phyloP scores from a whole-genome alignment of 768 basidiomycete genomes.

The Phylloporus sp. region DNA sequence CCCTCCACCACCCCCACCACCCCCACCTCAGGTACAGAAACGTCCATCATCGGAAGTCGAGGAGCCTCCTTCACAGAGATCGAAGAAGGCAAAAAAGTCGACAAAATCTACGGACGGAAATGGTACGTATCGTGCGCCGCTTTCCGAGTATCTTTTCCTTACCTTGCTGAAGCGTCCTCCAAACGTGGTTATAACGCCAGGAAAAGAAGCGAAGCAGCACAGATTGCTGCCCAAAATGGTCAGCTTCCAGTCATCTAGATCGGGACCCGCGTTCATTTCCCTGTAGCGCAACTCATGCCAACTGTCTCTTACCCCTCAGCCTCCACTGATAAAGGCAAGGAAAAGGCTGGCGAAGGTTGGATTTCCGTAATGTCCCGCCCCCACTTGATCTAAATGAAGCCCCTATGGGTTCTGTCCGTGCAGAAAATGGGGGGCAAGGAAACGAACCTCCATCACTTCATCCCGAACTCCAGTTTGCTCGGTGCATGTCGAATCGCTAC shows the following conservation, averaged over 20 bases:
- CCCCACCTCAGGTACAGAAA: conserved; percentile 31
- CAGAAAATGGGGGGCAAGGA: conserved; percentile 28
- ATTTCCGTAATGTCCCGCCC: conserved; percentile 1
- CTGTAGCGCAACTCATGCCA: conserved; percentile 42
- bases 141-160: conserved; percentile 7
- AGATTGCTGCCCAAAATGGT: conserved; percentile 64
- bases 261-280: conserved; percentile 12
- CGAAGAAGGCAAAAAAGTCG: conserved; percentile 44
- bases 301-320: conserved; percentile 39
- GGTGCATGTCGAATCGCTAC: conserved; percentile 83
- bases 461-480: conserved; percentile 70
- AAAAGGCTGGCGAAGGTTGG: conserved; percentile 39
- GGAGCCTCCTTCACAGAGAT: conserved; percentile 38
- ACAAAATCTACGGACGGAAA: conserved; percentile 33
- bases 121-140: conserved; percentile 20
- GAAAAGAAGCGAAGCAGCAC: conserved; percentile 67
- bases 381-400: conserved; percentile 9
- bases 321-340: conserved; percentile 41
- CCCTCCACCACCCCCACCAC: conserved; percentile 25
- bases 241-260: conserved; percentile 13
- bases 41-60: conserved; percentile 37
- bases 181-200: conserved; percentile 68
- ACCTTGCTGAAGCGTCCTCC: conserved; percentile 34
- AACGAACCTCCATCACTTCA: conserved; percentile 36
- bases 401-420: conserved; percentile 29